Evolutionary conservation across 257 asterid genomes (phyloP), one percentile per base, ranked within the genome.

Genomic region (Scutellaria barbata): DNA sequence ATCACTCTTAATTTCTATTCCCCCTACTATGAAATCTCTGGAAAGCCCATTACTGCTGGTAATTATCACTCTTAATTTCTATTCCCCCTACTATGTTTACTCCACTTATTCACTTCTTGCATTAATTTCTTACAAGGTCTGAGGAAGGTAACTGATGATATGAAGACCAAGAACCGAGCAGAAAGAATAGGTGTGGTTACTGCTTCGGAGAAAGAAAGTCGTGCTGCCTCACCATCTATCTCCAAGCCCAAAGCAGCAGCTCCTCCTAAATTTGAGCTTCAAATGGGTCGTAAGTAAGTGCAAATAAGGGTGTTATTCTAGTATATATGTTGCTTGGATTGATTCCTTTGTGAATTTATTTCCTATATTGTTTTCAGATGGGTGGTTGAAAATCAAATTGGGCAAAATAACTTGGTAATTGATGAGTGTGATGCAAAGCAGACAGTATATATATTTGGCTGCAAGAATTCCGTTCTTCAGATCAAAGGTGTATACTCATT

Each of bases 251-350:
- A 84, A 80, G 51, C 80, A 9, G 95, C 92, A 9, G 95, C 92
- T 67, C 96, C 91, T 72, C 96, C 96, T 35, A 86, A 85, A 69
- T 35, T 92, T 12, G 98, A 92, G 87, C 96, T 90, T 78, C 90
- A 88, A 81, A 85, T 92, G 90, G 98, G 98, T 76, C 91, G 98
- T 64, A 92, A 92, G 98, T 92, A 79, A 86, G 96, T 85, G 51
- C 73, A 54, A 42, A 1, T 41, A 18, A 46, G 51, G 39, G 66
- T 62, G 66, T 62, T 67, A 52, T 45, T 57, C 14, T 40, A 9
- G 5, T 62, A 1, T 7, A 43, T 42, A 66, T 69, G 72, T 22
- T 68, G 71, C 64, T 63, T 14, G 18, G 30, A 54, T 43, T 45
- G 47, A 45, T 35, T 62, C 54, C n/a, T 50, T 70, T 54, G 48